Percentiles rank a stretch among this genome's conserved stretches.
These are phyloP conservation scores for Trichoderma sp. DNA, from an alignment of 2,329 filamentous ascomycete genomes.

Conservation along the genomic window DNA sequence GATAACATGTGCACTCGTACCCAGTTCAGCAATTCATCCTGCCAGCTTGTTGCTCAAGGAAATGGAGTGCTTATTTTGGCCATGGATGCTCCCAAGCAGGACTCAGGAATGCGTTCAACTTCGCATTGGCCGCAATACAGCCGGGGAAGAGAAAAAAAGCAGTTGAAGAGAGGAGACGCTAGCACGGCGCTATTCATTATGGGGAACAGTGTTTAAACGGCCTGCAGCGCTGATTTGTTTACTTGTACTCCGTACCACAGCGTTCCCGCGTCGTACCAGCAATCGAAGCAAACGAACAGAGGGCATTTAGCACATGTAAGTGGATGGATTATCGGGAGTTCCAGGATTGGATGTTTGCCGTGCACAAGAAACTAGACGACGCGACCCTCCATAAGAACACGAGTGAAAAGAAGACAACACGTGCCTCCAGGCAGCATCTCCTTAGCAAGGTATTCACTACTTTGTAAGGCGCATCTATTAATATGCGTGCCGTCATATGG, in stretches of 20 bases:
- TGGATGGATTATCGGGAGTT: background rate
- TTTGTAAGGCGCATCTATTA: background rate
- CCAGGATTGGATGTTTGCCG: background rate
- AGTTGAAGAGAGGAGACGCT: conserved; percentile 8
- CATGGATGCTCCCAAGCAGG: background rate
- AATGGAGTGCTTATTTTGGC: background rate
- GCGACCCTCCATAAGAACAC: background rate
- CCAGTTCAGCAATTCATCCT: background rate
- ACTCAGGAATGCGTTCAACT: conserved; percentile 13
- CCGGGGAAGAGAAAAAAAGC: background rate
- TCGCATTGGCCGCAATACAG: background rate
- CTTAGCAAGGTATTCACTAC: background rate
- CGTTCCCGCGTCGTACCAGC: background rate
- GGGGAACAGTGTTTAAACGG: conserved; percentile 5
- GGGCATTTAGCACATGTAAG: background rate
- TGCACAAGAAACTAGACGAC: background rate
- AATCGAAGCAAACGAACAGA: background rate
- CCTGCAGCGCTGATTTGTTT: background rate
- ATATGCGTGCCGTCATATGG: background rate
- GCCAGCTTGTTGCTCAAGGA: background rate
- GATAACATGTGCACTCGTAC: background rate
- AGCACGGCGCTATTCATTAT: conserved; percentile 1
- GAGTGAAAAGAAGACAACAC: background rate
- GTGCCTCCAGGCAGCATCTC: background rate
- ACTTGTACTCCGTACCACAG: background rate